These are phyloP conservation scores for Pistacia integerrima DNA, from an alignment of 345 rosid genomes.

Conservation along the genomic window DNA sequence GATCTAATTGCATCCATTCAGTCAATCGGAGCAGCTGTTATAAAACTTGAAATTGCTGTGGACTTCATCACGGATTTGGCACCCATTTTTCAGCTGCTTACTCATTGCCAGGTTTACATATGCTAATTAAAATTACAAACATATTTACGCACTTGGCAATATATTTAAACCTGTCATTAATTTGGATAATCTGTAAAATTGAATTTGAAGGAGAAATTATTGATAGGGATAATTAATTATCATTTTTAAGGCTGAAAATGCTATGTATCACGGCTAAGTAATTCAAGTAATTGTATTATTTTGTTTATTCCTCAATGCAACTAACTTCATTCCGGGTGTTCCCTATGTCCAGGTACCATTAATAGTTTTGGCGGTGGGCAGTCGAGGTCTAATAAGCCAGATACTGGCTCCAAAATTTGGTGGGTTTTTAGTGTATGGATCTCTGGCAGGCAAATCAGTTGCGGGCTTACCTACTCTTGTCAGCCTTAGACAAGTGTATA, in stretches of 20 bases:
- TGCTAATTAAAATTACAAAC: too few species aligned
- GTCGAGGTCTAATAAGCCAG: conserved; percentile 39
- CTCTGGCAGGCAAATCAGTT: conserved; percentile 23
- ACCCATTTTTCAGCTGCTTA: conserved; percentile 29
- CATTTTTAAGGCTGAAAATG: too few species aligned
- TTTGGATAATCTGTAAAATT: too few species aligned
- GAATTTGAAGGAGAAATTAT: too few species aligned
- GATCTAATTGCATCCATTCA: conserved; percentile 35
- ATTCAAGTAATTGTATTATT: too few species aligned
- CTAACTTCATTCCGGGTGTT: too few species aligned
- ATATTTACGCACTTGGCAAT: too few species aligned
- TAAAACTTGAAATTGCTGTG: conserved; percentile 29
- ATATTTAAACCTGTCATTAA: too few species aligned
- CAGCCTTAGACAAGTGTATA: conserved; percentile 33
- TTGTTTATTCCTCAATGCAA: too few species aligned
- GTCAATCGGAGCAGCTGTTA: conserved; percentile 34
- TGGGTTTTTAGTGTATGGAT: conserved; percentile 36
- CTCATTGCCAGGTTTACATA: conserved; percentile 27
- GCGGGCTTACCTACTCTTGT: conserved; percentile 29
- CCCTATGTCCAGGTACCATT: conserved; percentile 25
- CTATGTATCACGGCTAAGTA: too few species aligned
- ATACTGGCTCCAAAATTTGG: conserved; percentile 37
- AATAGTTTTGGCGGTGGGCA: conserved; percentile 36
- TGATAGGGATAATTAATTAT: too few species aligned
- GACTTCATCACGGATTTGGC: conserved; percentile 35